Conservation (phyloP, 345 rosid species). For the Aquilaria yunnanensis region DNA sequence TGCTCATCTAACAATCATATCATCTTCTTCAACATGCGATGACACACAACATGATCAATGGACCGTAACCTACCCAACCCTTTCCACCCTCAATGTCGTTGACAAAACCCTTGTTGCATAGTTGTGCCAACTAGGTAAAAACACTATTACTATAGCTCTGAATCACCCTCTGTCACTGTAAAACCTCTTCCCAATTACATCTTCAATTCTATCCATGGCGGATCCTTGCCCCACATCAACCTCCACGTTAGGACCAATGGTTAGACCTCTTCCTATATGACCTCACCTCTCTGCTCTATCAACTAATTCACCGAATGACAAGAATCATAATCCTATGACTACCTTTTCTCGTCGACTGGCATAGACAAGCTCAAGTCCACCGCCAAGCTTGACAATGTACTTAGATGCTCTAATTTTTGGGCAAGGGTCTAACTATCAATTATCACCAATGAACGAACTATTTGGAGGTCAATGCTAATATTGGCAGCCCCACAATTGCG, state of each 20-base stretch:
- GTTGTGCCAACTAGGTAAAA: conserved; percentile 32
- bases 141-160: conserved; percentile 32
- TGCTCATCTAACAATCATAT: no score
- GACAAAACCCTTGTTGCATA: no score
- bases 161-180: conserved; percentile 9
- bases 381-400: conserved; percentile 64
- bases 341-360: conserved; percentile 73
- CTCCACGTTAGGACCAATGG: conserved; percentile 68
- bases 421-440: conserved; percentile 71
- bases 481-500: conserved; percentile 70
- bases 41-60: no score
- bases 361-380: conserved; percentile 83
- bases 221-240: conserved; percentile 72
- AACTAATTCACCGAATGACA: conserved; percentile 47
- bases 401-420: conserved; percentile 73
- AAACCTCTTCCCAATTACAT: conserved; percentile 43
- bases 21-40: no score
- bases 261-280: conserved; percentile 96
- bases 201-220: conserved; percentile 57
- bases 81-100: no score
- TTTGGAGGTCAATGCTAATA: conserved; percentile 82
- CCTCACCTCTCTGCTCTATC: conserved; percentile 54
- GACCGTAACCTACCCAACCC: no score
- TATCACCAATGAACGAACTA: conserved; percentile 78
- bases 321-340: conserved; percentile 66